Evolutionary conservation across 2,329 filamentous ascomycete genomes (phyloP).

Genomic region (Venturia oleaginea): DNA sequence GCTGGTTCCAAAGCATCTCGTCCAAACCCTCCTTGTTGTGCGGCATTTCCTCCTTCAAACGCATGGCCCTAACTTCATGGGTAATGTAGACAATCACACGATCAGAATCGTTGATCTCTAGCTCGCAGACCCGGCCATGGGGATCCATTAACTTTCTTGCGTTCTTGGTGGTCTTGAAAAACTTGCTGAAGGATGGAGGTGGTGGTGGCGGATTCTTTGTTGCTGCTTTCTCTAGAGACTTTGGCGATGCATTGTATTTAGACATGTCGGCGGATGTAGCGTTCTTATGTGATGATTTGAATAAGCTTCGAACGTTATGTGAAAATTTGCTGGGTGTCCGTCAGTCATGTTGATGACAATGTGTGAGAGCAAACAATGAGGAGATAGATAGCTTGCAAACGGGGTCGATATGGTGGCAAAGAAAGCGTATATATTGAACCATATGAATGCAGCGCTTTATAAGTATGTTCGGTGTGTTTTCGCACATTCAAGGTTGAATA

Average conservation of each 20-base stretch:
- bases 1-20: neutral
- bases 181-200: conserved; percentile 8
- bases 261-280: neutral
- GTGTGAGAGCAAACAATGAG: neutral
- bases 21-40: neutral
- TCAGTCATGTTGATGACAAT: neutral
- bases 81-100: conserved; percentile 3
- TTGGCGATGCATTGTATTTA: neutral
- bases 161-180: conserved; percentile 9
- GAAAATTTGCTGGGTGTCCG: neutral
- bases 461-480: neutral
- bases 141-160: conserved; percentile 10
- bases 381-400: neutral
- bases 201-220: neutral
- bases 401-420: neutral
- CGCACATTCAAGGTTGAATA: neutral
- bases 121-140: conserved; percentile 3
- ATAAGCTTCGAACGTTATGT: neutral
- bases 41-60: neutral
- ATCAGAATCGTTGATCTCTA: neutral
- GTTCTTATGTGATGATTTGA: neutral
- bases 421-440: neutral
- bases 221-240: neutral
- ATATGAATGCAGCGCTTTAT: neutral
- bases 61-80: neutral